These are phyloP conservation scores for Rosa lucieae DNA, from an alignment of 306 rosid genomes.

Conservation along the genomic window DNA sequence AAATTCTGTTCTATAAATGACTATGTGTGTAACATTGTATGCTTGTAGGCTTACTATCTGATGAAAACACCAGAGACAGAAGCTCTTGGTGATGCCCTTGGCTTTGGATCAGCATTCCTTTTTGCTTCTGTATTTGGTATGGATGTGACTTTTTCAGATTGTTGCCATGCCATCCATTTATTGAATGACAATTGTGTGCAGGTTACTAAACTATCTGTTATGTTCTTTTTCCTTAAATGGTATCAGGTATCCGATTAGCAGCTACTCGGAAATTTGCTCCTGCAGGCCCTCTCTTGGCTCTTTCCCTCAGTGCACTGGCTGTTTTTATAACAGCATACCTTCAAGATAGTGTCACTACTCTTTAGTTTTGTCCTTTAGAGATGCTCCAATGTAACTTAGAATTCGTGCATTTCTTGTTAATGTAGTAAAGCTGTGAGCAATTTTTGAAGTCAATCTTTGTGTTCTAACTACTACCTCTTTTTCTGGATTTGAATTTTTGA, in stretches of 20 bases:
- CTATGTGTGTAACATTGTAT: background rate
- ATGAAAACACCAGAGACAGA: constrained; percentile 24
- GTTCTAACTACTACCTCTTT: background rate
- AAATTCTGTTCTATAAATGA: background rate
- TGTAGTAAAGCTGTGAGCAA: background rate
- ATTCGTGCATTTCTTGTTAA: background rate
- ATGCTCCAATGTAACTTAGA: background rate
- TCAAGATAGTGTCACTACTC: constrained; percentile 4
- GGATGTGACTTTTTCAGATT: background rate
- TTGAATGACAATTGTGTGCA: background rate
- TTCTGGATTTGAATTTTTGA: constrained; percentile 5
- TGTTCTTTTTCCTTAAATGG: too few relatives aligned
- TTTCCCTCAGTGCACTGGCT: constrained; percentile 25
- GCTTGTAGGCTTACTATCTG: constrained; percentile 21
- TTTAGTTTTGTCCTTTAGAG: background rate
- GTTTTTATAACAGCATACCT: constrained; percentile 24
- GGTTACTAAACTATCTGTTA: background rate
- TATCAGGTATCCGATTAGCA: constrained; percentile 23
- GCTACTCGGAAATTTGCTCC: constrained; percentile 26
- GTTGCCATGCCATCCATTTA: background rate
- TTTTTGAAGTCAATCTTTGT: background rate
- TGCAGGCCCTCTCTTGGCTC: constrained; percentile 26
- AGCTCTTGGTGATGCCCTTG: constrained; percentile 31
- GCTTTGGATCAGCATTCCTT: constrained; percentile 33
- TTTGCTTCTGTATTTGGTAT: constrained; percentile 29